Evolutionary conservation across 139 green algal species (phyloP).

Genomic region (Picochlorum sp.): DNA sequence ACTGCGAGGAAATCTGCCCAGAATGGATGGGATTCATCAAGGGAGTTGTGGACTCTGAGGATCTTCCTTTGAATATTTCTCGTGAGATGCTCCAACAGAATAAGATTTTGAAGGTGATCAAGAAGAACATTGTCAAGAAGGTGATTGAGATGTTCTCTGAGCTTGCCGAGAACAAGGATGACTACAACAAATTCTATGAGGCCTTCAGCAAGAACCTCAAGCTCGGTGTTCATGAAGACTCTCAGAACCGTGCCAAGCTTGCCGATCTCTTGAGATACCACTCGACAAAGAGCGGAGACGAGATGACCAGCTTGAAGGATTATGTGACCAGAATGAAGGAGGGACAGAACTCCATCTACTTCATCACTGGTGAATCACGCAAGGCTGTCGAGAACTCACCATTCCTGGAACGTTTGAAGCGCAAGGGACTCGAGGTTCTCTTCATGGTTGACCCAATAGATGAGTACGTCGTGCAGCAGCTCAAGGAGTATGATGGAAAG

Average conservation of each 20-base stretch:
- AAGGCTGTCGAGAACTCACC: constrained; percentile 98
- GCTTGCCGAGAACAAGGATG: constrained; percentile 99
- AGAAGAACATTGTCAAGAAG: constrained; percentile 99
- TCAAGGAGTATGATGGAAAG: constrained; percentile 99
- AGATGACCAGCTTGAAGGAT: constrained; percentile 97
- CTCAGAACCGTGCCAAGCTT: constrained; percentile 94
- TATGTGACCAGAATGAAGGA: constrained; percentile 99
- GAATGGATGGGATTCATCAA: constrained; percentile 96
- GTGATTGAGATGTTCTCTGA: constrained; percentile 61
- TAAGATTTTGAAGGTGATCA: constrained; percentile 99
- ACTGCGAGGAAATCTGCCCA: constrained; percentile 98
- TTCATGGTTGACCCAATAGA: constrained; percentile 99
- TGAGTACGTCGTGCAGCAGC: constrained; percentile 99
- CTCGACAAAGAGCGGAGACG: constrained; percentile 97
- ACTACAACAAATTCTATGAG: constrained; percentile 99
- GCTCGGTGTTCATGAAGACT: constrained; percentile 94
- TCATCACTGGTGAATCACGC: constrained; percentile 95
- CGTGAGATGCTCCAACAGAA: constrained; percentile 99
- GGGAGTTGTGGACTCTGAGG: constrained; percentile 97
- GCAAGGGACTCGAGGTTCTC: constrained; percentile 94
- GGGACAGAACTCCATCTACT: constrained; percentile 97
- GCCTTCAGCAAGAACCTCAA: constrained; percentile 99
- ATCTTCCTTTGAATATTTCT: constrained; percentile 99
- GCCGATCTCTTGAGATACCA: constrained; percentile 89
- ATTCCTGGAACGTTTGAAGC: constrained; percentile 97